Evolutionary conservation across 495 filamentous ascomycete species (phyloP), one percentile per base, ranked within the genome.

Genomic region (Thozetella sp.): DNA sequence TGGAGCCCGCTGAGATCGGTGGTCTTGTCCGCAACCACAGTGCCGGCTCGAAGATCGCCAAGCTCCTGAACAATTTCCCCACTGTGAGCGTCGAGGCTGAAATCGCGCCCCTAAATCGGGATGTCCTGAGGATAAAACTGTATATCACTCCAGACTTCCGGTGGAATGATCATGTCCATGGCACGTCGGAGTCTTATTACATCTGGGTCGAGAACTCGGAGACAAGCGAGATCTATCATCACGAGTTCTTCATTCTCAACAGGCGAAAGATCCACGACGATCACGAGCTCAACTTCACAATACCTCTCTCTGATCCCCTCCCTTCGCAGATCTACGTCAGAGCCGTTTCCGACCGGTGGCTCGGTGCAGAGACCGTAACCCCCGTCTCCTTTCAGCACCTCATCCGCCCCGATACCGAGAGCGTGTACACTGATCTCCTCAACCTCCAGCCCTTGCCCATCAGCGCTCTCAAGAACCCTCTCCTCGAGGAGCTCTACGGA

Each of bases 121-220:
- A 99, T 67, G 93, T 99, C 19, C 78, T 99, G 53, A 84, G 93
- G 23, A 90, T 99, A 60, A 88, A 89, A 56, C 84, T 99, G 0
- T 91, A 75, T 53, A 80, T 99, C 27, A 92, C 87, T 2, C 90
- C 96, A 0, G 93, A 98, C 23, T 99, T 98, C 71, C 83, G 78
- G 13, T 99, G 95, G 95, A 97, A 97, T 61, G 96, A 99, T 62
- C 87, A 87, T n/a, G 83, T 97, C 53, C 92, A 99, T 72, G 96
- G 96, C 2, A 89, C 86, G 3, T 97, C 94, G 1, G 95, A 99
- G 68, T 93, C 92, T 20, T 99, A 95, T 74, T 98, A 93, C 86
- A 88, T 98, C 52, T 98, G 96, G 96, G 94, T 98, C 17, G 95
- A 99, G 74, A 96, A 98, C 67, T 97, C 94, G 0, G 96, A 98